These are phyloP conservation scores for Pelagomonas calceolata DNA, from an alignment of 108 stramenopile species.

Conservation along the genomic window DNA sequence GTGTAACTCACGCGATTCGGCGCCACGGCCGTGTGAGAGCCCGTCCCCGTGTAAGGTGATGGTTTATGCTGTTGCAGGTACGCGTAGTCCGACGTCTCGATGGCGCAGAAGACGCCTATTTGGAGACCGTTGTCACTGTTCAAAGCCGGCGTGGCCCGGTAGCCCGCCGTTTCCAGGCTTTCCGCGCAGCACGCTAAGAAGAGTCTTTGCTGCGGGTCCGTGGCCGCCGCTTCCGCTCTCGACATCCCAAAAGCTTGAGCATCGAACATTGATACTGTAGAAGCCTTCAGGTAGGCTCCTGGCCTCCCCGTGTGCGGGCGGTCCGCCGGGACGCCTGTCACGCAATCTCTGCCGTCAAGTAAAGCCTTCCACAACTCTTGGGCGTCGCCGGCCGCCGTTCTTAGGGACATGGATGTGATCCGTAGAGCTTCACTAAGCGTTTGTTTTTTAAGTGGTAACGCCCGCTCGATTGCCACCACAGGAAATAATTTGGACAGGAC, in stretches of 20 bases:
- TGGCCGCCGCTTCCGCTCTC: neutral
- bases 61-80: neutral
- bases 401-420: too few species aligned
- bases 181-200: neutral
- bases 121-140: neutral
- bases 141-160: neutral
- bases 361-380: too few species aligned
- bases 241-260: conserved; percentile 3
- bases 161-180: neutral
- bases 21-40: neutral
- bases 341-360: neutral
- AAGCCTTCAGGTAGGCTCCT: neutral
- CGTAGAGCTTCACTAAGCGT: too few species aligned
- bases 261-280: neutral
- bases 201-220: conserved; percentile 14
- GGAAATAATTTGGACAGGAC: too few species aligned
- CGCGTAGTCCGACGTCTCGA: neutral
- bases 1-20: conserved; percentile 15
- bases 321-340: neutral
- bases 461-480: too few species aligned
- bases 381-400: too few species aligned
- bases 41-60: neutral
- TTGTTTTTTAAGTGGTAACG: too few species aligned
- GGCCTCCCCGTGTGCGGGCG: neutral
- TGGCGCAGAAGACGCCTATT: neutral